Evolutionary conservation across 805 yeast species (phyloP).

Genomic region (Ogataea ramenticola): DNA sequence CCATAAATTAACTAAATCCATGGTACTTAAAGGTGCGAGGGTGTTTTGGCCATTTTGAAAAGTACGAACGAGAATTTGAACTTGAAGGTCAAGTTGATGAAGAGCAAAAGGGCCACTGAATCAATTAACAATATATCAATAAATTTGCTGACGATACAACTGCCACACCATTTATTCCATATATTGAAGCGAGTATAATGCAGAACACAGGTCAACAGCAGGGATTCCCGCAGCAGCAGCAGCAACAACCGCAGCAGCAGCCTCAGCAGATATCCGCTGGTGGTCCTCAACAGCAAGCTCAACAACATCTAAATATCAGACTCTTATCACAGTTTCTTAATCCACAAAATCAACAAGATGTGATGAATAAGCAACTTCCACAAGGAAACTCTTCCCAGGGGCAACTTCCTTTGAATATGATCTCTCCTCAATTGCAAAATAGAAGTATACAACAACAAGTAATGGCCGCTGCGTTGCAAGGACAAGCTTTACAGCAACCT

Average conservation of each 20-base stretch:
- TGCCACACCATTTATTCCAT: too few relatives aligned
- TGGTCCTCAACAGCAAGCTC: background rate
- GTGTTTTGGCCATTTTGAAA: background rate
- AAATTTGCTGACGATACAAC: too few relatives aligned
- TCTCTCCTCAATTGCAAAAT: constrained; percentile 28
- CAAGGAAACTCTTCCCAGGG: background rate
- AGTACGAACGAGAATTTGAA: background rate
- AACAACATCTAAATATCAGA: background rate
- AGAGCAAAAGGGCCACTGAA: too few relatives aligned
- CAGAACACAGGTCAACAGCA: constrained; percentile 9
- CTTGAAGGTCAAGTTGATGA: too few relatives aligned
- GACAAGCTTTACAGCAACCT: constrained; percentile 9
- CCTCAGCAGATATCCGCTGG: background rate
- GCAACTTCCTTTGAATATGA: constrained; percentile 20
- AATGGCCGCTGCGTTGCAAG: constrained; percentile 1
- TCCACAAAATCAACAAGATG: constrained; percentile 6
- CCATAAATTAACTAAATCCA: too few relatives aligned
- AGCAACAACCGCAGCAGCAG: constrained; percentile 1
- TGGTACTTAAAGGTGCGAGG: too few relatives aligned
- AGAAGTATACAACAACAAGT: constrained; percentile 14
- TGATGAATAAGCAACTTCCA: constrained; percentile 4
- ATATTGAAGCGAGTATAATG: constrained; percentile 1
- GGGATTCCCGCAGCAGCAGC: constrained; percentile 8
- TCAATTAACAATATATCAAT: too few relatives aligned
- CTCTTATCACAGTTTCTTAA: background rate